Base-by-base conservation (phyloP, 2,329 filamentous ascomycete species). In the Paecilomyces formosus region DNA sequence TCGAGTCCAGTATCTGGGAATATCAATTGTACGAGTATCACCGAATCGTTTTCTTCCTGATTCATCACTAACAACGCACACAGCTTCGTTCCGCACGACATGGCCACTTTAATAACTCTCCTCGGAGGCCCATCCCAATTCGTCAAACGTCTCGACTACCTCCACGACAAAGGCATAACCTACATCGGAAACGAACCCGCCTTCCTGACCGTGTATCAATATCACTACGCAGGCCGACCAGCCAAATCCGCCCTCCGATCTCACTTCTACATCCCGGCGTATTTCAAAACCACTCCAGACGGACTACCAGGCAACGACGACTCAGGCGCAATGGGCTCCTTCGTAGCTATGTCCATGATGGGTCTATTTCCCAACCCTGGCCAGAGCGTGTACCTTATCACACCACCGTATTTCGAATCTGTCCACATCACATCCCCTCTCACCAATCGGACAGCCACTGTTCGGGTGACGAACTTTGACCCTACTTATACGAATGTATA, bases 221-320 rank as follows among this genome's bases (percentile, higher is more conserved):
- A 86, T 69, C 85, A 88, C 71, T 88, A 87, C 62, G 84, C 81
- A 0, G 85, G 83, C 0, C 80, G 84, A 0, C 85, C 85, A 0
- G 84, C 70, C 0, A 65, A 72, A 18, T 74, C 70, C 2, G 67
- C 75, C 0, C 60, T 70, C 39, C 80, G 83, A 56, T 77, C 79
- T 0, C 85, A 86, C 64, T 81, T 76, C 62, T 87, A 87, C 65
- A 85, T 87, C 30, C 84, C 85, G 0, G 71, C 72, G 0, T 82
- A 77, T 65, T 88, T 88, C 72, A 76, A 79, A 61, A 77, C 81
- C 1, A 81, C 78, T 0, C 71, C 81, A 0, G 72, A 69, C 1
- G 85, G 85, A 0, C 79, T 88, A 2, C 84, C 85, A 0, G 85
- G 85, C 0, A 88, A 88, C 67, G 85, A 88, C 64, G 85, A 88